These are phyloP conservation scores for Cadophora sp. DNA, from an alignment of 2,329 filamentous ascomycete species.

Conservation along the genomic window DNA sequence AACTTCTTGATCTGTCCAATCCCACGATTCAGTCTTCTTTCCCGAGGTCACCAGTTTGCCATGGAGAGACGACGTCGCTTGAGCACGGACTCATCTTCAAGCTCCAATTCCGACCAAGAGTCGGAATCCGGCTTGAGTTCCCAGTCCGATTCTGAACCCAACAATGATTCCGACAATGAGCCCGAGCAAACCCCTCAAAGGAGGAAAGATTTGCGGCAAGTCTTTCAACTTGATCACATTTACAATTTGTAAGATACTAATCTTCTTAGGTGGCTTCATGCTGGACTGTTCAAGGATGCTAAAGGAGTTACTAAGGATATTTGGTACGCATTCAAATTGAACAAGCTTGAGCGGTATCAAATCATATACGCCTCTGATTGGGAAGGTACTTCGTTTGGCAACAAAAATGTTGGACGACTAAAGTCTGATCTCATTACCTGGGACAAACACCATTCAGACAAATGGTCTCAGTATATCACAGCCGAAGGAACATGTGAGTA, in stretches of 20 bases:
- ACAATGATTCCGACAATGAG: not conserved
- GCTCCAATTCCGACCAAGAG: not conserved
- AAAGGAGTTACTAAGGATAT: conserved; percentile 18
- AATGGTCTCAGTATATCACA: conserved; percentile 20
- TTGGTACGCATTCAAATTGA: conserved; percentile 26
- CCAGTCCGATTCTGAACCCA: not conserved
- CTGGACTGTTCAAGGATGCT: conserved; percentile 22
- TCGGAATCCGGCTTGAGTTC: not conserved
- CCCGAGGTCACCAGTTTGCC: not conserved
- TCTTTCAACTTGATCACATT: too few relatives aligned
- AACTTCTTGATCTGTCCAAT: too few relatives aligned
- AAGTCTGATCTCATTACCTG: conserved; percentile 31
- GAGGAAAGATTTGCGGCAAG: not conserved
- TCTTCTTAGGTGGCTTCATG: conserved; percentile 29
- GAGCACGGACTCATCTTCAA: not conserved
- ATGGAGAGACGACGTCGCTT: not conserved
- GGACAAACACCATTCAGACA: conserved; percentile 19
- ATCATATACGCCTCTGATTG: conserved; percentile 22
- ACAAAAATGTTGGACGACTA: conserved; percentile 18
- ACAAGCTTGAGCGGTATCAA: not conserved
- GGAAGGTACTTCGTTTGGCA: not conserved
- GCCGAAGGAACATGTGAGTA: conserved; percentile 23
- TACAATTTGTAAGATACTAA: too few relatives aligned
- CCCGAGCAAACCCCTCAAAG: not conserved
- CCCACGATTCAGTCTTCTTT: too few relatives aligned